These are phyloP conservation scores for Fusarium agapanthi DNA, from an alignment of 2,329 filamentous ascomycete genomes.

Conservation along the genomic window DNA sequence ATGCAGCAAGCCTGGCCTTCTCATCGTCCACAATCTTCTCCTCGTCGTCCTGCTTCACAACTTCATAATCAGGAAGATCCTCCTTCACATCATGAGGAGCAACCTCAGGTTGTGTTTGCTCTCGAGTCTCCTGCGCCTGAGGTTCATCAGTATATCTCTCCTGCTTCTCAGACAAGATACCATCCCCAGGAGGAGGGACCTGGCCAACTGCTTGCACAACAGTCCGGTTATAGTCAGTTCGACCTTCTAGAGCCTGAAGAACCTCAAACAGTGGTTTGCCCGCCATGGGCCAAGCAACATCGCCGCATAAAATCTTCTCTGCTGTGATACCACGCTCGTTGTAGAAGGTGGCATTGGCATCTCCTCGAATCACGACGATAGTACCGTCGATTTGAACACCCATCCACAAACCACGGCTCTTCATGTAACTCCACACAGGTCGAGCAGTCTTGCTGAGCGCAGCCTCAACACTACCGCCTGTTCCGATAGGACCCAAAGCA, in stretches of 20 bases:
- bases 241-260: conserved; percentile 51
- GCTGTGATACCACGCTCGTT: conserved; percentile 59
- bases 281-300: conserved; percentile 52
- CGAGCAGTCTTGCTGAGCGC: conserved; percentile 49
- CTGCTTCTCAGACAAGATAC: conserved; percentile 45
- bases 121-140: neutral
- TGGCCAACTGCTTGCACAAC: conserved; percentile 42
- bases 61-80: conserved; percentile 33
- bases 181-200: conserved; percentile 31
- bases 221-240: conserved; percentile 35
- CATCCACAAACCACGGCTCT: conserved; percentile 81
- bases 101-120: neutral
- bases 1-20: conserved; percentile 42
- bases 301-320: conserved; percentile 47
- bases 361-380: conserved; percentile 76
- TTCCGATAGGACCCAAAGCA: conserved; percentile 65
- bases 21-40: conserved; percentile 36
- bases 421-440: conserved; percentile 84
- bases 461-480: conserved; percentile 66
- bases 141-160: conserved; percentile 29
- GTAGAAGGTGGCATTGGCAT: conserved; percentile 84
- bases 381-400: conserved; percentile 85
- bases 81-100: conserved; percentile 6
- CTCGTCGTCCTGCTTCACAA: conserved; percentile 6
- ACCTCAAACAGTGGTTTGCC: conserved; percentile 52